These are phyloP conservation scores for Botrytis hyacinthi DNA, from an alignment of 2,329 filamentous ascomycete genomes.

Conservation along the genomic window DNA sequence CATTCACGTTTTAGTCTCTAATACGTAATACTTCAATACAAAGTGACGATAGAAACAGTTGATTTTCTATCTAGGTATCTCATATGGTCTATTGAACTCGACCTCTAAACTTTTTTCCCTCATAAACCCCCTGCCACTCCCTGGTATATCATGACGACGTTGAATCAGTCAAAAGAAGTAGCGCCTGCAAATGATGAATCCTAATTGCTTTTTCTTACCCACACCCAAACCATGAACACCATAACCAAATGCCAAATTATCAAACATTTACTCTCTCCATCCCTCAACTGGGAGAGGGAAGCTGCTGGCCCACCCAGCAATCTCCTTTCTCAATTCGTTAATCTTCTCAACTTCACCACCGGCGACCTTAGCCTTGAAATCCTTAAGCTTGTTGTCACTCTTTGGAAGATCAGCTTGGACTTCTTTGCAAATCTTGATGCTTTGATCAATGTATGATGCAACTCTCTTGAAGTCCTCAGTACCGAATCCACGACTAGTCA, in stretches of 20 bases:
- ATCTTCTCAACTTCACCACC: constrained; percentile 77
- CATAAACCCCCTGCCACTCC: constrained; percentile 19
- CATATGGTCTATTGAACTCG: constrained; percentile 16
- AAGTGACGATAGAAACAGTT: constrained; percentile 11
- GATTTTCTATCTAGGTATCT: constrained; percentile 13
- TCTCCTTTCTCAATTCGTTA: constrained; percentile 82
- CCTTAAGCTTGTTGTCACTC: constrained; percentile 98
- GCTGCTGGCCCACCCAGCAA: constrained; percentile 77
- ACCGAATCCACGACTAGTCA: constrained; percentile 94
- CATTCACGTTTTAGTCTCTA: not conserved
- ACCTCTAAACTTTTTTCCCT: constrained; percentile 13
- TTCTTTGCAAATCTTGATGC: constrained; percentile 87
- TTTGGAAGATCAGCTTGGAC: constrained; percentile 84
- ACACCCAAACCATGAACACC: constrained; percentile 26
- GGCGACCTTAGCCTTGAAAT: constrained; percentile 93
- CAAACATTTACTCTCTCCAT: constrained; percentile 49
- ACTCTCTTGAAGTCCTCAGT: constrained; percentile 90
- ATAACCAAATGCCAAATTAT: constrained; percentile 22
- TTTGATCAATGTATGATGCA: constrained; percentile 81
- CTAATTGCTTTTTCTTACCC: constrained; percentile 21
- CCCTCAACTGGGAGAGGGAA: constrained; percentile 91
- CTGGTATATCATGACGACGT: constrained; percentile 29
- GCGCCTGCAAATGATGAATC: constrained; percentile 24
- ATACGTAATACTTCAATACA: not conserved
- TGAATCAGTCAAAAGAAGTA: constrained; percentile 33